phyloP scores from a whole-genome alignment of 345 rosid genomes.

The Euphorbia tirucalli region DNA sequence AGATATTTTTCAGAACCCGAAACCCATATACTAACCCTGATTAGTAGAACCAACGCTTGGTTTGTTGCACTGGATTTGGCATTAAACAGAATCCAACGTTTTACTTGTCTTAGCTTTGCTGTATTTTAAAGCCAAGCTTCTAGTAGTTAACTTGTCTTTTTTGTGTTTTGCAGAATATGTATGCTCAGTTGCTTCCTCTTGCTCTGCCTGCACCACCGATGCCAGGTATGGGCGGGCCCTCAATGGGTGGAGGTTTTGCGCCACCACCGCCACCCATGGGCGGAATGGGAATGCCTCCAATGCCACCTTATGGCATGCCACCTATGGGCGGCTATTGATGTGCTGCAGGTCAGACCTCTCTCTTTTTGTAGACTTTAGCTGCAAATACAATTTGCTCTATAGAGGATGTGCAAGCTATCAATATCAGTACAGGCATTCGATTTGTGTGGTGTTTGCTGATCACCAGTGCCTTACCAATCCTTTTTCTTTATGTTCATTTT shows the following conservation, averaged over 20 bases:
- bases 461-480: slow-evolving; percentile 17
- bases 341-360: not conserved
- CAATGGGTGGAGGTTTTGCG: slow-evolving; percentile 29
- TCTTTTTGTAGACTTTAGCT: slow-evolving; percentile 21
- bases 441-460: slow-evolving; percentile 27
- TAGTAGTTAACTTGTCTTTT: not conserved
- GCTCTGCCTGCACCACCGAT: slow-evolving; percentile 30
- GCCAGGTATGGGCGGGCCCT: slow-evolving; percentile 27
- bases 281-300: slow-evolving; percentile 35
- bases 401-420: not conserved
- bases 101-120: too few species aligned
- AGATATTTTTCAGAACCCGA: too few species aligned
- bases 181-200: slow-evolving; percentile 32
- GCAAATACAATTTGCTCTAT: slow-evolving; percentile 8
- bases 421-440: slow-evolving; percentile 14
- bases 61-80: too few species aligned
- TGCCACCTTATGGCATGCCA: slow-evolving; percentile 32
- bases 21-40: too few species aligned
- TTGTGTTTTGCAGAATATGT: slow-evolving; percentile 24
- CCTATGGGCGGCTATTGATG: slow-evolving; percentile 30
- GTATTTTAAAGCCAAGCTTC: not conserved
- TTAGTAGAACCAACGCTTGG: too few species aligned
- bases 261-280: slow-evolving; percentile 27
- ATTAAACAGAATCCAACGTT: too few species aligned
- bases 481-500: slow-evolving; percentile 15